phyloP scores from a whole-genome alignment of 2,329 filamentous ascomycete genomes.

The Trichoderma harzianum region DNA sequence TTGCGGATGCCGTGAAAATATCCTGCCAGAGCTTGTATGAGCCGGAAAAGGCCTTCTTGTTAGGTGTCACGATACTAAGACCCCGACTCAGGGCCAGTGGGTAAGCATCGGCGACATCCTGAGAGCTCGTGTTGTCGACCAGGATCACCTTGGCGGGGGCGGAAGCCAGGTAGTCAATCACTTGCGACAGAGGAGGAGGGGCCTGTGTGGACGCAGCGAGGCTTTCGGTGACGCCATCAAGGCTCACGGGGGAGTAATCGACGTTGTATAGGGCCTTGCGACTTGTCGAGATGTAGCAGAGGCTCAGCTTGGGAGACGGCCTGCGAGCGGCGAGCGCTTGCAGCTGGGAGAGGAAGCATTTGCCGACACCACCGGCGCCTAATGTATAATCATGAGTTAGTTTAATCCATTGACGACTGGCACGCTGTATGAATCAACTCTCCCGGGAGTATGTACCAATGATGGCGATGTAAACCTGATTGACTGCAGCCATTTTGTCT shows the following conservation, averaged over 20 bases:
- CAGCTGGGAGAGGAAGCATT: conserved; percentile 84
- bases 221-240: conserved; percentile 58
- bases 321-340: conserved; percentile 62
- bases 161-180: conserved; percentile 72
- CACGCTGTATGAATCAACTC: not conserved
- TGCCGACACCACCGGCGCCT: conserved; percentile 93
- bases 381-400: conserved; percentile 14
- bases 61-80: conserved; percentile 90
- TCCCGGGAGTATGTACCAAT: conserved; percentile 39
- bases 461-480: conserved; percentile 51
- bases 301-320: conserved; percentile 65
- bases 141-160: conserved; percentile 78
- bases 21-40: conserved; percentile 78
- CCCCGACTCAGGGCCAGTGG: conserved; percentile 76
- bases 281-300: conserved; percentile 83
- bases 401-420: conserved; percentile 19
- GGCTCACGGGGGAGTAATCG: conserved; percentile 65
- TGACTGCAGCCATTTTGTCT: conserved; percentile 40
- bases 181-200: conserved; percentile 64
- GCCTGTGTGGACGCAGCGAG: conserved; percentile 62
- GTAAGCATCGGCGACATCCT: conserved; percentile 79
- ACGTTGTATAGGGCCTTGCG: conserved; percentile 75
- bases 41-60: conserved; percentile 96
- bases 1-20: conserved; percentile 72
- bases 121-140: conserved; percentile 93